Evolutionary conservation across 2,329 filamentous ascomycete genomes (phyloP), one percentile per base, ranked within the genome.

Genomic region (Calonectria fujianensis): DNA sequence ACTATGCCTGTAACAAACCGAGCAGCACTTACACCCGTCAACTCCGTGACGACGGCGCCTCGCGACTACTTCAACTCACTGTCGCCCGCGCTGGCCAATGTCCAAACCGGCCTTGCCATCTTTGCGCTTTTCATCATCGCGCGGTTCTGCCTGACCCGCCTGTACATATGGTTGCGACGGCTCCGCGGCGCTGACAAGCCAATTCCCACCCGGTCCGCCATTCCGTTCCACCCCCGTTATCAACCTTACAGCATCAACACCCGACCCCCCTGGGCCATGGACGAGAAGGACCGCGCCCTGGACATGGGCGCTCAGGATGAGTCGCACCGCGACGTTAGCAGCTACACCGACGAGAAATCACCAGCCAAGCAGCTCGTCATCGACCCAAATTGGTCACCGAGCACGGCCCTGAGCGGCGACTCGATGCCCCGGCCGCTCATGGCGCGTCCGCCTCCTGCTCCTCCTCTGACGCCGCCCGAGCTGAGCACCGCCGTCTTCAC

Each of bases 401-500:
- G 41, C 70, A 65, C 74, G 72, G 69, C 72, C 66, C 50, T 76
- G n/a, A n/a, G 66, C 61, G 78, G 74, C 78, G 80, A 78, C 81
- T 76, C 75, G 27, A 69, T 80, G 78, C 79, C 81, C 69, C 80
- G 81, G 65, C 80, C 81, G 50, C 74, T 85, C 75, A 81, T 85
- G 74, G 82, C 84, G 63, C 84, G 86, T 57, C 85, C 84, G 70
- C 86, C 86, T 67, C 88, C 85, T 65, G 87, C 89, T 57, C 86
- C 87, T 71, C 89, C 89, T 71, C 81, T 90, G 79, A 90, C 88
- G 54, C 87, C 89, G 14, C 87, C 89, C 10, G 85, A 86, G 73
- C 81, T 88, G 67, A 87, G 86, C 71, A 82, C 84, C 64, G 82
- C 83, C 52, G 80, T 85, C 70, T 89, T 88, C 77, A 84, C 85